Evolutionary conservation across 2,329 filamentous ascomycete species (phyloP).

Genomic region (Fusarium pseudograminearum): DNA sequence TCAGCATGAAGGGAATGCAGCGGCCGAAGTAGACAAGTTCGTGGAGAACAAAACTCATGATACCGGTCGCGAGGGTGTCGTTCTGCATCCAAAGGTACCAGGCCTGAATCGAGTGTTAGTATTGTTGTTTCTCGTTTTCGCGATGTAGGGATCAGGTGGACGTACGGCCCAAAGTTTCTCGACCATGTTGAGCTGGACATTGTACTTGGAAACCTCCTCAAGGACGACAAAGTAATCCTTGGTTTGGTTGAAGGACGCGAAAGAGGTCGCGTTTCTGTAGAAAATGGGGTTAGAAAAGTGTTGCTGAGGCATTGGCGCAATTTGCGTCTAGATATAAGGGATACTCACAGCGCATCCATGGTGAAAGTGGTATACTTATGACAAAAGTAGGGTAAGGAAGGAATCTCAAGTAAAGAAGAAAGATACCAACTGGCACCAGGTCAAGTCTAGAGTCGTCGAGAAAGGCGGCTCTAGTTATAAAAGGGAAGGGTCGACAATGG

Average conservation of each 20-base stretch:
- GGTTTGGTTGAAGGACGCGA: conserved; percentile 61
- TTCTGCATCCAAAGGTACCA: conserved; percentile 99
- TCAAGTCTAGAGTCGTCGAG: conserved; percentile 40
- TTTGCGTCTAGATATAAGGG: conserved; percentile 30
- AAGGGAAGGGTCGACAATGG: conserved; percentile 37
- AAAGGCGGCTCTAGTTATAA: conserved; percentile 31
- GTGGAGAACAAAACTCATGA: conserved; percentile 97
- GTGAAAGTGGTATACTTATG: conserved; percentile 23
- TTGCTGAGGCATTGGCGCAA: conserved; percentile 27
- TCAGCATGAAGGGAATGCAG: conserved; percentile 89
- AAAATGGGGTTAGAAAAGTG: conserved; percentile 33
- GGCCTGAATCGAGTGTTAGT: conserved; percentile 60
- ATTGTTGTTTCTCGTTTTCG: conserved; percentile 20
- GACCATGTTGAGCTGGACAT: conserved; percentile 85
- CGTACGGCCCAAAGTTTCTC: conserved; percentile 90
- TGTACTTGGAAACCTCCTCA: conserved; percentile 75
- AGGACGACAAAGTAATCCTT: conserved; percentile 68
- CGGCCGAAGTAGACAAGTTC: conserved; percentile 95
- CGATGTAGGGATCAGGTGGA: conserved; percentile 43
- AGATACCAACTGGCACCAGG: conserved; percentile 39
- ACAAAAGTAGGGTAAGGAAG: conserved; percentile 22
- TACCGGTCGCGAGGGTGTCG: conserved; percentile 93
- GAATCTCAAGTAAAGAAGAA: conserved; percentile 13
- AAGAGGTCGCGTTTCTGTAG: conserved; percentile 66
- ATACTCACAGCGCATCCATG: conserved; percentile 46